Evolutionary conservation across 2,329 filamentous ascomycete species (phyloP).

Genomic region (Aotearoamyces nothofagi): DNA sequence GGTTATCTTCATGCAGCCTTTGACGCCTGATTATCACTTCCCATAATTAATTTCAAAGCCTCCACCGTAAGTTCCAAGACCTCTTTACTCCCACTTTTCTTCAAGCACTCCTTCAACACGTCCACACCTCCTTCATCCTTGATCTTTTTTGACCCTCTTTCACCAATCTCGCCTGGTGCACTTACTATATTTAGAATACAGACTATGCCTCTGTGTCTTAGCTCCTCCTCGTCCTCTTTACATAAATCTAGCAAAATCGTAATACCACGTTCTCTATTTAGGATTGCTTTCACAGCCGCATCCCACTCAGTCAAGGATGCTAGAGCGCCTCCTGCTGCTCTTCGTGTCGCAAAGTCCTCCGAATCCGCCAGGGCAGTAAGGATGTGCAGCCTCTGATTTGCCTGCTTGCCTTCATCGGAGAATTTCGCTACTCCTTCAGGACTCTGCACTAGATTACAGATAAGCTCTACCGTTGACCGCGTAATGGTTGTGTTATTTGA

Average conservation of each 20-base stretch:
- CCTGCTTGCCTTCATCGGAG: slow-evolving; percentile 49
- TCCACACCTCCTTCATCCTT: slow-evolving; percentile 49
- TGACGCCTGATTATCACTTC: too few relatives aligned
- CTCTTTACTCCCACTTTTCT: slow-evolving; percentile 50
- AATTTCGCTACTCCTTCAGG: slow-evolving; percentile 54
- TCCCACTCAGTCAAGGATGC: slow-evolving; percentile 74
- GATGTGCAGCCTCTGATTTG: slow-evolving; percentile 63
- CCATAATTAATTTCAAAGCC: slow-evolving; percentile 41
- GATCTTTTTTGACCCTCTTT: slow-evolving; percentile 42
- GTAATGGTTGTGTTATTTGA: slow-evolving; percentile 61
- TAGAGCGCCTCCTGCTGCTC: slow-evolving; percentile 76
- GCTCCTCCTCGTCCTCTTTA: slow-evolving; percentile 51
- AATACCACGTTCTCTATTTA: slow-evolving; percentile 57
- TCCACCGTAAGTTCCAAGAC: slow-evolving; percentile 59
- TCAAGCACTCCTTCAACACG: slow-evolving; percentile 52
- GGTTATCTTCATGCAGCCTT: too few relatives aligned
- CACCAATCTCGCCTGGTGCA: slow-evolving; percentile 49
- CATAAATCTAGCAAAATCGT: slow-evolving; percentile 71
- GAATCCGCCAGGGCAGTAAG: slow-evolving; percentile 78
- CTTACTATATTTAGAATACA: slow-evolving; percentile 58
- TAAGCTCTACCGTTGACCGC: slow-evolving; percentile 72
- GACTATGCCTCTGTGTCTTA: slow-evolving; percentile 61
- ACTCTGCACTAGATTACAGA: slow-evolving; percentile 76
- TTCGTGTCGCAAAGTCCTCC: slow-evolving; percentile 63
- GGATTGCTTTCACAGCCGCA: slow-evolving; percentile 52